Evolutionary conservation across 495 filamentous ascomycete species (phyloP).

Genomic region (Sordaria brevicollis): DNA sequence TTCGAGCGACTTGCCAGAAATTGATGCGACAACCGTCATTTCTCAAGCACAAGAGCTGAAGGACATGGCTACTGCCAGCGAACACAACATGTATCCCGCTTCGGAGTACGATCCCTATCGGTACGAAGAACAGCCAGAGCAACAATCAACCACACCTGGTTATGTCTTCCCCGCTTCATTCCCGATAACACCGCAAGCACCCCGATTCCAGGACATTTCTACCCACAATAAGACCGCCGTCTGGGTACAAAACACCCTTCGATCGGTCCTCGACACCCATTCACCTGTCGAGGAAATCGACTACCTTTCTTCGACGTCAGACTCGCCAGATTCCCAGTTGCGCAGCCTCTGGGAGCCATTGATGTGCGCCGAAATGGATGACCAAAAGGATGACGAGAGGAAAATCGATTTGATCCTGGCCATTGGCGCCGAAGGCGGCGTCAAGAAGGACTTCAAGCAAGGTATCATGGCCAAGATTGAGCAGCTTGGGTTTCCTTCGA

Average conservation of each 20-base stretch:
- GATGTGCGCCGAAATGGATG: slow-evolving; percentile 15
- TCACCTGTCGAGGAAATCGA: slow-evolving; percentile 25
- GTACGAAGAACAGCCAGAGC: not conserved
- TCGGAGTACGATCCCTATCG: not conserved
- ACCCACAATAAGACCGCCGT: slow-evolving; percentile 26
- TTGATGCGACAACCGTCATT: not conserved
- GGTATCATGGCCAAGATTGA: slow-evolving; percentile 28
- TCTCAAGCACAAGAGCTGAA: not conserved
- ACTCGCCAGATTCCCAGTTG: slow-evolving; percentile 22
- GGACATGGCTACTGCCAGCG: not conserved
- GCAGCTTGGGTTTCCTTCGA: slow-evolving; percentile 23
- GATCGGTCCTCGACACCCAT: slow-evolving; percentile 26
- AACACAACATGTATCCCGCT: not conserved
- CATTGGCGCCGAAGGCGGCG: slow-evolving; percentile 30
- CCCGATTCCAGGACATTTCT: slow-evolving; percentile 25
- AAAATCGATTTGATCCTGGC: slow-evolving; percentile 35
- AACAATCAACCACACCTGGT: not conserved
- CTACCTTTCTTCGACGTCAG: slow-evolving; percentile 27
- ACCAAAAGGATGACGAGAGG: slow-evolving; percentile 5
- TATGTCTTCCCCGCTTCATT: not conserved
- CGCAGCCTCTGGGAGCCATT: slow-evolving; percentile 32
- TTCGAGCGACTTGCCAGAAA: not conserved
- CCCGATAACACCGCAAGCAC: slow-evolving; percentile 10
- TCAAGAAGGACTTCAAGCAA: slow-evolving; percentile 24
- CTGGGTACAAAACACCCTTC: slow-evolving; percentile 31